Conservation (phyloP, 768 basidiomycete species). For the Coprinellus micaceus region DNA sequence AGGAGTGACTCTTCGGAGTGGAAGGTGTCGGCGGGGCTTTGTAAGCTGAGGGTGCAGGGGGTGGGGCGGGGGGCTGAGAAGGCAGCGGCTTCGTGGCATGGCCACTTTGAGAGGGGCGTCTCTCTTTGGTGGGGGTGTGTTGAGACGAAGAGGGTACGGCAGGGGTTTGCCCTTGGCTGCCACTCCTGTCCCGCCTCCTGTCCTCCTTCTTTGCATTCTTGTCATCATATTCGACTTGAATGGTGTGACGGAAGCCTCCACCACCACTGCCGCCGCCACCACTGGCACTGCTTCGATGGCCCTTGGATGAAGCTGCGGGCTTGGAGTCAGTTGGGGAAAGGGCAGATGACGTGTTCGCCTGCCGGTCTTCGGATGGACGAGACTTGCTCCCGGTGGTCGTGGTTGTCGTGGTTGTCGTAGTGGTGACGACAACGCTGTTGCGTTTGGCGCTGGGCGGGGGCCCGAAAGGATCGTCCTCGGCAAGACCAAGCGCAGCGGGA, state of each 20-base stretch:
- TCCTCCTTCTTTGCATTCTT: constrained; percentile 30
- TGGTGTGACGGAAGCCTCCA: constrained; percentile 74
- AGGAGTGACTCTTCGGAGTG: constrained; percentile 5
- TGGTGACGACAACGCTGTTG: constrained; percentile 8
- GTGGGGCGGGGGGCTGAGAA: constrained; percentile 9
- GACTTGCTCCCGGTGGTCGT: constrained; percentile 10
- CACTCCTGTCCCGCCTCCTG: constrained; percentile 25
- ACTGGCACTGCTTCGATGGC: constrained; percentile 46
- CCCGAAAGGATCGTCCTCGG: constrained; percentile 75
- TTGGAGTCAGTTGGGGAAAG: constrained; percentile 13
- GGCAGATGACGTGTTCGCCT: not conserved
- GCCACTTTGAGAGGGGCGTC: constrained; percentile 28
- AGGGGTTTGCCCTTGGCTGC: constrained; percentile 18
- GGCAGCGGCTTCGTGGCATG: constrained; percentile 31
- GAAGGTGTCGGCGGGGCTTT: constrained; percentile 10
- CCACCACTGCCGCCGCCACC: constrained; percentile 26
- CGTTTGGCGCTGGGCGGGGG: constrained; percentile 30
- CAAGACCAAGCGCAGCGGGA: constrained; percentile 35
- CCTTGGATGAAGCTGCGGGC: constrained; percentile 26
- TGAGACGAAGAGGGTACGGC: not conserved
- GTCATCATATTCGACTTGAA: constrained; percentile 93
- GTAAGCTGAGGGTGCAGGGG: constrained; percentile 4
- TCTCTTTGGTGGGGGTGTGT: constrained; percentile 24
- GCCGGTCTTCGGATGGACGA: constrained; percentile 15
- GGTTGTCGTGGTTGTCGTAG: constrained; percentile 11